Evolutionary conservation across 192 early-diverging fungal genomes (phyloP), one percentile per base, ranked within the genome.

Genomic region (Umbelopsis vinacea): DNA sequence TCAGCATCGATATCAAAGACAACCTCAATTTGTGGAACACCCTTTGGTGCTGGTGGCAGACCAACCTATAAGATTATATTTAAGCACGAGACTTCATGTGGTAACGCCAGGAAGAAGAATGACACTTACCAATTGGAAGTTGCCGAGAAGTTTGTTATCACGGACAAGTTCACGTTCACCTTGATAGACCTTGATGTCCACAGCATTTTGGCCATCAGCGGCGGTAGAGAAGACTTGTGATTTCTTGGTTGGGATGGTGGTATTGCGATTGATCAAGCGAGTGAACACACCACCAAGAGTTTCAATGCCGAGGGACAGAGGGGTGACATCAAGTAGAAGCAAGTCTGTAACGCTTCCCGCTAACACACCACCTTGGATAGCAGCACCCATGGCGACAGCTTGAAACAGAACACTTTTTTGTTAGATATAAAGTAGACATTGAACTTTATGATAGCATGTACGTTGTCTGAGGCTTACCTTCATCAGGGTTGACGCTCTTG

Each of bases 1-100:
- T 98, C 94, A 55, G 97, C 96, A 83, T 98, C 94, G 89, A 98
- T 97, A 83, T 98, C 97, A 76, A 98, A 98, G 21, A 92, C 90
- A 60, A 98, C 97, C 83, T 96, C 93, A 75, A 98, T 91, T 85
- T 98, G 94, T 29, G 97, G 97, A 45, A 95, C 89, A 80, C 95
- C 95, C 86, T 92, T 92, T 43, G 94, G 93, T 22, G 95, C 95
- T 23, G 97, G 97, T 35, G 95, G 92, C 76, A 98, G 87, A 52
- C 97, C 97, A 57, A 88, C 87, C 40, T 43, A 11, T 12, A 43
- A 6, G 11, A 43, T 0, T 43, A 43, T 43, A 12, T 4, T 43
- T 43, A 43, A 43, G 11, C 11, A 7, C 1, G 11, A 6, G 2
- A 11, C 11, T 43, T 43, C 11, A 43, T 0, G 2, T 43, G 6